These are phyloP conservation scores for Bidens hawaiensis DNA, from an alignment of 140 eudicot genomes.

Conservation along the genomic window DNA sequence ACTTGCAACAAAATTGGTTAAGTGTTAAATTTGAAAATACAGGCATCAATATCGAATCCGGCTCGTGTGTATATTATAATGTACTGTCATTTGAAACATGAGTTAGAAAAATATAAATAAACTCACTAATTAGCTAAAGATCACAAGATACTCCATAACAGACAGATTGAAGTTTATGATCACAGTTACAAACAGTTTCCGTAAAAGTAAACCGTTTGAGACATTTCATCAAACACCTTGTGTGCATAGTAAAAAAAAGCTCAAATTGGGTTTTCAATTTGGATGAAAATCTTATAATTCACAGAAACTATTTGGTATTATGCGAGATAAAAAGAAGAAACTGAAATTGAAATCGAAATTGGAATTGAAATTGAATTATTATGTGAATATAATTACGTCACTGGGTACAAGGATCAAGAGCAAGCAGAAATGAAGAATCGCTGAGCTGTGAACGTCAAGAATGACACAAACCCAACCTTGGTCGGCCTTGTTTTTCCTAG, in stretches of 20 bases:
- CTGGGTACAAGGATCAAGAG: neutral
- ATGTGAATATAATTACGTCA: neutral
- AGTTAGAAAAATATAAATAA: too few relatives aligned
- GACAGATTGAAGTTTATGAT: constrained; percentile 1
- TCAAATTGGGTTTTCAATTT: neutral
- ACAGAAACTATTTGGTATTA: neutral
- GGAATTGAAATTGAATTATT: too few relatives aligned
- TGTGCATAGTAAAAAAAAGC: neutral
- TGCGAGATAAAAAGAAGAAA: neutral
- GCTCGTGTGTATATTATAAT: neutral
- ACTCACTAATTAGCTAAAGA: neutral
- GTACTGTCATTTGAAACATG: too few relatives aligned
- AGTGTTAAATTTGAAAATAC: neutral
- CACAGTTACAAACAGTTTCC: constrained; percentile 3
- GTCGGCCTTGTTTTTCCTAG: too few relatives aligned
- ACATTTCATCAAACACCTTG: constrained; percentile 26
- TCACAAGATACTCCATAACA: constrained; percentile 1
- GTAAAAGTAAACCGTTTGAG: neutral
- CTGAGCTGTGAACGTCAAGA: neutral
- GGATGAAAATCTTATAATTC: neutral
- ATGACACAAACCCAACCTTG: too few relatives aligned
- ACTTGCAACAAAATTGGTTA: neutral
- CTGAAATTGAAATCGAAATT: neutral
- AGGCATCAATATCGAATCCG: neutral
- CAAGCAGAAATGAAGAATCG: neutral